Evolutionary conservation across 2,329 filamentous ascomycete genomes (phyloP).

Genomic region (Cordyceps pruinosa): DNA sequence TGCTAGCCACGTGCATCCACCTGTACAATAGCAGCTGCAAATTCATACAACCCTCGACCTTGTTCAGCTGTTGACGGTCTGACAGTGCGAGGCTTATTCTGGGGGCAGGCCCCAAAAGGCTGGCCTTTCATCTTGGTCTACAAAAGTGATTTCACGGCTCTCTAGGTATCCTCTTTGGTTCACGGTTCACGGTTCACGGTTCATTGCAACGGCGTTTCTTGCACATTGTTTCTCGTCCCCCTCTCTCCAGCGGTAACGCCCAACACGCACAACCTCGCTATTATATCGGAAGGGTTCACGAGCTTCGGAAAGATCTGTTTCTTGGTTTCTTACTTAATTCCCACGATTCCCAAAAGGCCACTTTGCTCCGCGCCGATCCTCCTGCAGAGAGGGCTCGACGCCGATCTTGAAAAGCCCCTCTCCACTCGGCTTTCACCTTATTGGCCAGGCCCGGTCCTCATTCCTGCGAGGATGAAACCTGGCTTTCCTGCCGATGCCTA

Average conservation of each 20-base stretch:
- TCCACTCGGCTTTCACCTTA: not conserved
- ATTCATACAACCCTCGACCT: not conserved
- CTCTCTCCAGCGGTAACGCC: not conserved
- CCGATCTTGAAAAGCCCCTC: not conserved
- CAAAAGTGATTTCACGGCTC: slow-evolving; percentile 11
- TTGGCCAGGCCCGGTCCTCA: not conserved
- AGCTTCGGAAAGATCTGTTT: not conserved
- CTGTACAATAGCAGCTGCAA: slow-evolving; percentile 10
- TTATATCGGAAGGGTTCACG: not conserved
- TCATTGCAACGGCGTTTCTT: slow-evolving; percentile 12
- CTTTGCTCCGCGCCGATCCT: slow-evolving; percentile 6
- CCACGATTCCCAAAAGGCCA: slow-evolving; percentile 8
- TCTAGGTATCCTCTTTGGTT: slow-evolving; percentile 9
- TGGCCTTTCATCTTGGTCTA: slow-evolving; percentile 11
- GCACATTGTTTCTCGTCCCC: not conserved
- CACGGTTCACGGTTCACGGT: slow-evolving; percentile 6
- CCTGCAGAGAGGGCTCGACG: not conserved
- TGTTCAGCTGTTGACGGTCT: slow-evolving; percentile 8
- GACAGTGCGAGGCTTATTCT: not conserved
- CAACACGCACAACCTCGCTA: not conserved
- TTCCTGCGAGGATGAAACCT: not conserved
- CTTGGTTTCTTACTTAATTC: slow-evolving; percentile 5
- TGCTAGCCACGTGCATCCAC: slow-evolving; percentile 9
- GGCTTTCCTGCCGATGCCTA: not conserved
- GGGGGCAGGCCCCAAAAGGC: slow-evolving; percentile 8